These are phyloP conservation scores for Endocarpon pusillum DNA, from an alignment of 495 filamentous ascomycete species.

Conservation along the genomic window DNA sequence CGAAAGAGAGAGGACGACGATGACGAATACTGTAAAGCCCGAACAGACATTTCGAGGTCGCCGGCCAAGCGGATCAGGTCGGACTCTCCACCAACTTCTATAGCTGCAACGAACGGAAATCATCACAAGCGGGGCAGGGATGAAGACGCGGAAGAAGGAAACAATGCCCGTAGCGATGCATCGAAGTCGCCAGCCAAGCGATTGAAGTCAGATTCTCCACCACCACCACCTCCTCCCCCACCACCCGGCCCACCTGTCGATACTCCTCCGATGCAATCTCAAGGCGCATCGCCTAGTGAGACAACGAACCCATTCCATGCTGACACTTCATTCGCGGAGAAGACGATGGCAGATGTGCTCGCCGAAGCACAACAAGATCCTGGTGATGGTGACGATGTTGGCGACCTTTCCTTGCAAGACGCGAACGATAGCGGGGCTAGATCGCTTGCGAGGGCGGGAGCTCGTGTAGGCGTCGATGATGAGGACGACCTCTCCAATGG, in stretches of 20 bases:
- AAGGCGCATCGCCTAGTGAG: slow-evolving; percentile 22
- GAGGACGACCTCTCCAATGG: too few species aligned
- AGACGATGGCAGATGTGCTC: slow-evolving; percentile 1
- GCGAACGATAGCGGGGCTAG: too few species aligned
- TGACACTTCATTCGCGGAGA: neutral
- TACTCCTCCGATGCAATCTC: slow-evolving; percentile 10
- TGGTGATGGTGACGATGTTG: too few species aligned
- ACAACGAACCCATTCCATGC: slow-evolving; percentile 17
- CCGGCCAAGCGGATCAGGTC: too few species aligned
- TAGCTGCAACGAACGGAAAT: too few species aligned
- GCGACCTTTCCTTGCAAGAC: too few species aligned
- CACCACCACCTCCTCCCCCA: slow-evolving; percentile 29
- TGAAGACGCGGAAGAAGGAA: too few species aligned
- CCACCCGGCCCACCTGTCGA: slow-evolving; percentile 6
- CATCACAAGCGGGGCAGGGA: too few species aligned
- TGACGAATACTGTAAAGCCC: slow-evolving; percentile 11
- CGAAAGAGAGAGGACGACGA: slow-evolving; percentile 9
- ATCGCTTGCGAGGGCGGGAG: too few species aligned
- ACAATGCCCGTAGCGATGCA: slow-evolving; percentile 5
- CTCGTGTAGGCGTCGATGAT: too few species aligned
- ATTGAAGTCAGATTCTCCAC: slow-evolving; percentile 16
- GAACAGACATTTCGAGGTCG: too few species aligned
- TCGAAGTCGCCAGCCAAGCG: slow-evolving; percentile 18
- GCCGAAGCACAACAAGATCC: neutral
- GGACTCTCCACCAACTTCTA: too few species aligned